Conservation (phyloP, 1,284 basidiomycete species). For the Flammula alnicola region DNA sequence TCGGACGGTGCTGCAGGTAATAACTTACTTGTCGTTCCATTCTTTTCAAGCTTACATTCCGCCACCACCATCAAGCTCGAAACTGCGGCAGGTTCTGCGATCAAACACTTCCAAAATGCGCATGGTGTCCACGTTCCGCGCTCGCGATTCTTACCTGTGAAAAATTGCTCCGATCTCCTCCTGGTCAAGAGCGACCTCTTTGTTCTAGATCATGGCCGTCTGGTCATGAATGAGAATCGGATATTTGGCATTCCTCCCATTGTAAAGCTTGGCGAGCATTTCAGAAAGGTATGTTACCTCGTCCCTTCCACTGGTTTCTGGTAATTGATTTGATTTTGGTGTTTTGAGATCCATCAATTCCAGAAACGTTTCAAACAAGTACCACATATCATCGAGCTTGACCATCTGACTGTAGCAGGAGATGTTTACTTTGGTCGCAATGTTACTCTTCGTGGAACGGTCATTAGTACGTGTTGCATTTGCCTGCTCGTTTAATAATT, state of each 20-base stretch:
- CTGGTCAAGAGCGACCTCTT: constrained; percentile 93
- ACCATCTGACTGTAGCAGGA: constrained; percentile 92
- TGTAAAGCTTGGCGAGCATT: constrained; percentile 89
- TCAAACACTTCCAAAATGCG: constrained; percentile 90
- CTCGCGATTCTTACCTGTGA: constrained; percentile 90
- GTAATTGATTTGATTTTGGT: too few species aligned
- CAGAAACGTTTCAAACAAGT: constrained; percentile 93
- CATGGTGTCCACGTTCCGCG: constrained; percentile 95
- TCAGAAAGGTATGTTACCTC: constrained; percentile 58
- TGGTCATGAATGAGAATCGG: constrained; percentile 80
- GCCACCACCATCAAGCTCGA: constrained; percentile 65
- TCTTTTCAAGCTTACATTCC: background rate
- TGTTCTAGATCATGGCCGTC: constrained; percentile 85
- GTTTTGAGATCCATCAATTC: constrained; percentile 91
- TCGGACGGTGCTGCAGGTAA: constrained; percentile 66
- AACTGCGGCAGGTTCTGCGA: constrained; percentile 91
- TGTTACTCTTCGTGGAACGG: constrained; percentile 79
- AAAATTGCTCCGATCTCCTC: constrained; percentile 82
- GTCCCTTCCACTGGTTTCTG: background rate
- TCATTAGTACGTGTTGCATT: constrained; percentile 57
- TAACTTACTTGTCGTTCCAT: background rate
- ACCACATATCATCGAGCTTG: constrained; percentile 85
- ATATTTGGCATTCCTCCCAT: constrained; percentile 90
- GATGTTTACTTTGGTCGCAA: constrained; percentile 90
- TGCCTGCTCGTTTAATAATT: background rate